A percentile compares a stretch with the other conserved stretches of the same genome.
Evolutionary conservation across 805 yeast genomes (phyloP).

Genomic region (Pichia gijzeniarum): DNA sequence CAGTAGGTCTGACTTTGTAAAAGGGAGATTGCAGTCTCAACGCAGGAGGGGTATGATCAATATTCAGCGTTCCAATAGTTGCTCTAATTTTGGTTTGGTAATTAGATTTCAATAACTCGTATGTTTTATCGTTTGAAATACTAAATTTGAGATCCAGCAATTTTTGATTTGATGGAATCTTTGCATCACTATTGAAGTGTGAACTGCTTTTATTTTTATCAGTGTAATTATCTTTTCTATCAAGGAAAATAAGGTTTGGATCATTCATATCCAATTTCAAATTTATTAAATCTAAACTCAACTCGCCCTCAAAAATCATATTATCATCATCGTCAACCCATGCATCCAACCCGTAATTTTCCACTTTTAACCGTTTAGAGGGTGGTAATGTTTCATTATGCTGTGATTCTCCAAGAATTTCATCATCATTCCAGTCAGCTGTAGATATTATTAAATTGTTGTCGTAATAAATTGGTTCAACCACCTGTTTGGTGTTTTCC

Average conservation of each 20-base stretch:
- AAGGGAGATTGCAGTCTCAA: conserved; percentile 81
- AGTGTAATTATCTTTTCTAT: conserved; percentile 26
- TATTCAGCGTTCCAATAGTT: conserved; percentile 81
- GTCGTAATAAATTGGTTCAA: conserved; percentile 29
- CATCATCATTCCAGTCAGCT: conserved; percentile 73
- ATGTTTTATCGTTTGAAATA: conserved; percentile 82
- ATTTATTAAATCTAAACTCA: conserved; percentile 29
- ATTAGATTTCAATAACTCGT: conserved; percentile 74
- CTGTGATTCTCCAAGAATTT: conserved; percentile 47
- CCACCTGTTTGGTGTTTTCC: conserved; percentile 16
- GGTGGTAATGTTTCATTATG: conserved; percentile 15
- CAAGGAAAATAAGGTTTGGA: conserved; percentile 64
- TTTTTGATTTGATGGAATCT: conserved; percentile 49
- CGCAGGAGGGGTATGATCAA: conserved; percentile 91
- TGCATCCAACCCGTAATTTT: conserved; percentile 36
- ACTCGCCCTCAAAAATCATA: conserved; percentile 65
- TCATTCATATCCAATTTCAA: conserved; percentile 80
- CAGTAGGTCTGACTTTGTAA: conserved; percentile 70
- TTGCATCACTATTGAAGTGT: conserved; percentile 23
- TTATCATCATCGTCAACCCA: conserved; percentile 53
- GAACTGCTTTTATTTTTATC: conserved; percentile 10
- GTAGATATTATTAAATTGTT: conserved; percentile 60
- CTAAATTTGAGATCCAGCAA: conserved; percentile 58
- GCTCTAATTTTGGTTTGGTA: conserved; percentile 90
- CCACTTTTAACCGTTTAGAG: conserved; percentile 25